Conservation (phyloP, 2,329 filamentous ascomycete species). For the Penicillium oxalicum region DNA sequence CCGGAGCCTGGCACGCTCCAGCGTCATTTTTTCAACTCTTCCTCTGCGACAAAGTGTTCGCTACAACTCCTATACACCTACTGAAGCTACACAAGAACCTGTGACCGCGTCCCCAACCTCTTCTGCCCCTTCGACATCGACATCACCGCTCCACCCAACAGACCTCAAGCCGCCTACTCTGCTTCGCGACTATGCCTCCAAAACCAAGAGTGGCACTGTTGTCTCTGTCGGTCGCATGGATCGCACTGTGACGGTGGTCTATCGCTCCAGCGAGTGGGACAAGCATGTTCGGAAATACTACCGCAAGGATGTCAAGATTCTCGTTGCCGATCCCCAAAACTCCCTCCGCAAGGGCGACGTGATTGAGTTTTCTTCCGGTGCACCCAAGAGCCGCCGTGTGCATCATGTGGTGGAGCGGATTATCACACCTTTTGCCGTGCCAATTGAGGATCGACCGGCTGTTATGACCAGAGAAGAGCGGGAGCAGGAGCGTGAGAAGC, state of each 20-base stretch:
- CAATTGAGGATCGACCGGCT: conserved; percentile 32
- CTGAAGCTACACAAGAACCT: conserved; percentile 9
- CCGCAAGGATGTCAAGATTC: conserved; percentile 28
- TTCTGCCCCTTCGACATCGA: conserved; percentile 4
- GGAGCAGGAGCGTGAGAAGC: conserved; percentile 25
- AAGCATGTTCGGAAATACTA: conserved; percentile 34
- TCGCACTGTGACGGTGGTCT: conserved; percentile 35
- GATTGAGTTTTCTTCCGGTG: conserved; percentile 40
- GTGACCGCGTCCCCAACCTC: conserved; percentile 8
- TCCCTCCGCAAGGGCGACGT: conserved; percentile 41
- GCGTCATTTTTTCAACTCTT: conserved; percentile 14
- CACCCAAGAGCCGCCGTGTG: conserved; percentile 34
- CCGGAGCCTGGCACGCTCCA: conserved; percentile 21
- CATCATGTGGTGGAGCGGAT: conserved; percentile 41
- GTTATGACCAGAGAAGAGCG: conserved; percentile 34
- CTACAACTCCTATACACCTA: conserved; percentile 12
- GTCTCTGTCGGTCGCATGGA: conserved; percentile 39
- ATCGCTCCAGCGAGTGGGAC: conserved; percentile 33
- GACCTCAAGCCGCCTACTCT: conserved; percentile 20
- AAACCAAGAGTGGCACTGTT: conserved; percentile 35
- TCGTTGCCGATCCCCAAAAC: conserved; percentile 37
- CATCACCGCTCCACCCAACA: not conserved
- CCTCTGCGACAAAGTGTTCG: conserved; percentile 14
- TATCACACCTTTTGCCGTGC: conserved; percentile 35
- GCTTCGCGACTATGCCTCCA: conserved; percentile 33